Evolutionary conservation across 2,329 filamentous ascomycete species (phyloP).

Genomic region (Lecanicillium sp.): DNA sequence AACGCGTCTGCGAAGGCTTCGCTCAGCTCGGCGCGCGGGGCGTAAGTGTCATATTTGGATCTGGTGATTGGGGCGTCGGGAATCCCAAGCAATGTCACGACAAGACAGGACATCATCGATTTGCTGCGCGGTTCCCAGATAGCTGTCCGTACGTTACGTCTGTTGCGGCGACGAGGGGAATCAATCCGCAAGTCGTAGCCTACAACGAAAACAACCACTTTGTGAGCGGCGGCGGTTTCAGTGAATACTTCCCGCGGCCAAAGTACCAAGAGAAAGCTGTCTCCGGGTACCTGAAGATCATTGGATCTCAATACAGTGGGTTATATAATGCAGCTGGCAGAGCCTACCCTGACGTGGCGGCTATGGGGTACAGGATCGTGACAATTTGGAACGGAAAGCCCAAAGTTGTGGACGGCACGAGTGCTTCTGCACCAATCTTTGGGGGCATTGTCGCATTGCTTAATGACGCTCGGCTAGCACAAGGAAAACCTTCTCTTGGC

Average conservation of each 20-base stretch:
- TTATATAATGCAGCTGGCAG: neutral
- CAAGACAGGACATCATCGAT: neutral
- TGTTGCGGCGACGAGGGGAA: conserved; percentile 47
- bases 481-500: conserved; percentile 37
- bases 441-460: conserved; percentile 50
- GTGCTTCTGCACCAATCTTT: conserved; percentile 47
- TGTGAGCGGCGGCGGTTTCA: conserved; percentile 44
- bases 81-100: conserved; percentile 3
- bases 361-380: conserved; percentile 38
- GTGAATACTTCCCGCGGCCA: conserved; percentile 32
- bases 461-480: conserved; percentile 46
- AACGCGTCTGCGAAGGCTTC: conserved; percentile 8
- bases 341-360: conserved; percentile 47
- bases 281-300: conserved; percentile 31
- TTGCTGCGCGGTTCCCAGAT: conserved; percentile 17
- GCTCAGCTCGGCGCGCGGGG: conserved; percentile 11
- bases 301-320: neutral
- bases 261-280: conserved; percentile 37
- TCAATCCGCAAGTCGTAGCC: conserved; percentile 29
- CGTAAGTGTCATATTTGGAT: conserved; percentile 9
- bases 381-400: conserved; percentile 25
- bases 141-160: conserved; percentile 50
- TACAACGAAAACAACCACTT: conserved; percentile 39
- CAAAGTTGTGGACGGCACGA: conserved; percentile 25
- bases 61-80: conserved; percentile 10